A percentile compares a stretch with the other conserved stretches of the same genome.
Evolutionary conservation across 805 yeast genomes (phyloP).

Genomic region (Metschnikowia koreensis): DNA sequence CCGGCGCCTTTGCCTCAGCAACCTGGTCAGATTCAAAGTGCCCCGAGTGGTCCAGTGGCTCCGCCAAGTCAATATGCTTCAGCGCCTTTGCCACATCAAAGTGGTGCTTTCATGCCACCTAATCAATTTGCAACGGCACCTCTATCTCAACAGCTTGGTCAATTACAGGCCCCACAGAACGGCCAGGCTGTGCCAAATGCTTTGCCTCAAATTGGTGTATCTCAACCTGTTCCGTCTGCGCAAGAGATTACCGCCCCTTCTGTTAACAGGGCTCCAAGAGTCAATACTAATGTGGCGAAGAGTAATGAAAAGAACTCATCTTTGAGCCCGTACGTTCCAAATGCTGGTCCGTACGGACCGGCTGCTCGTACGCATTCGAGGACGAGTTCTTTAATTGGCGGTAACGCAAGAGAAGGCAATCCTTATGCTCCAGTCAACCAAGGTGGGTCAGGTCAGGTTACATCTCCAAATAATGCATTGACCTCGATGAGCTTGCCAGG

Average conservation of each 20-base stretch:
- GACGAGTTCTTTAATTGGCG: conserved; percentile 41
- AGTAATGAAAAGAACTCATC: conserved; percentile 22
- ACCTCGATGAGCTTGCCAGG: background rate
- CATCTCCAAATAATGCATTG: conserved; percentile 1
- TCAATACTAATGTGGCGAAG: conserved; percentile 28
- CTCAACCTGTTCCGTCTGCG: background rate
- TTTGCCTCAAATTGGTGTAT: background rate
- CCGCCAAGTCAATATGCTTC: background rate
- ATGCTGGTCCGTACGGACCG: conserved; percentile 46
- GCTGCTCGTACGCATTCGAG: conserved; percentile 37
- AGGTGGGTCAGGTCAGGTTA: background rate
- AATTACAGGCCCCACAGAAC: background rate
- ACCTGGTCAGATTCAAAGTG: background rate
- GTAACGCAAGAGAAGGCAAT: conserved; percentile 37
- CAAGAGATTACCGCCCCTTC: background rate
- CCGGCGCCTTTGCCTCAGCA: background rate
- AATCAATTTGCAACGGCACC: background rate
- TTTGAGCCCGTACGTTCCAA: conserved; percentile 43
- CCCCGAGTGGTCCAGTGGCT: background rate
- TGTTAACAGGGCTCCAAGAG: conserved; percentile 11
- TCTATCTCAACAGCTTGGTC: background rate
- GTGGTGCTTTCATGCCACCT: background rate
- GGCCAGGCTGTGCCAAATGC: background rate
- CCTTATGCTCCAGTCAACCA: conserved; percentile 40
- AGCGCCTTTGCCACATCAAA: background rate